These are phyloP conservation scores for Mucor indicus DNA, from an alignment of 371 early-diverging fungal genomes.

Conservation along the genomic window DNA sequence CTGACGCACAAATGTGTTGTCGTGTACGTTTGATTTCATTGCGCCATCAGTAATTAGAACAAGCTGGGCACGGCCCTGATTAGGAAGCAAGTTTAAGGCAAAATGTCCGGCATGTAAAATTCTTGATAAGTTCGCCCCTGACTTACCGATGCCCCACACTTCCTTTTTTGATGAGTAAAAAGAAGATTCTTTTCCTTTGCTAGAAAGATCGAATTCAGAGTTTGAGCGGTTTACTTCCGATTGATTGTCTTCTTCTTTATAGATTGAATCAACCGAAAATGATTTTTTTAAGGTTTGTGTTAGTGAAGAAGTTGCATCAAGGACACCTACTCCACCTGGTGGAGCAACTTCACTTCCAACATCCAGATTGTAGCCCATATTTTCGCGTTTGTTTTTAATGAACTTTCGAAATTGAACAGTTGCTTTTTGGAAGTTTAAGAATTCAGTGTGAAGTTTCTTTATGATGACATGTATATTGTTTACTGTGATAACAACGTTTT, in stretches of 20 bases:
- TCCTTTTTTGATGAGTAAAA: slow-evolving; percentile 42
- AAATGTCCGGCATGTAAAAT: slow-evolving; percentile 72
- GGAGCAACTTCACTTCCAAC: slow-evolving; percentile 39
- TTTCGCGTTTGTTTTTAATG: slow-evolving; percentile 34
- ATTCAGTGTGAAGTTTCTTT: slow-evolving; percentile 49
- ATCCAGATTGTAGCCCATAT: slow-evolving; percentile 50
- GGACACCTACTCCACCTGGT: slow-evolving; percentile 7
- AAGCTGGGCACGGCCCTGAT: slow-evolving; percentile 66
- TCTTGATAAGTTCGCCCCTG: slow-evolving; percentile 60
- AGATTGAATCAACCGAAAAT: background rate
- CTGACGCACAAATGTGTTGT: slow-evolving; percentile 54
- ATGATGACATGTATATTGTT: slow-evolving; percentile 53
- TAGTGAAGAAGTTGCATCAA: slow-evolving; percentile 26
- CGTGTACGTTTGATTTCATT: slow-evolving; percentile 61
- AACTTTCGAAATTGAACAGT: slow-evolving; percentile 54
- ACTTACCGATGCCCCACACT: slow-evolving; percentile 61
- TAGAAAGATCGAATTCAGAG: background rate
- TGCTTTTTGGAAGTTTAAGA: slow-evolving; percentile 62
- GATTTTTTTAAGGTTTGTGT: slow-evolving; percentile 1
- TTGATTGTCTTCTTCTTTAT: background rate
- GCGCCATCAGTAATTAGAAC: slow-evolving; percentile 90
- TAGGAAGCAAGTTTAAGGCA: slow-evolving; percentile 70
- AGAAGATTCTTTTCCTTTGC: slow-evolving; percentile 10
- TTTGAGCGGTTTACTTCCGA: background rate
- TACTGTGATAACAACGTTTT: slow-evolving; percentile 56